Conservation (phyloP, 139 green algal species). For the Limnomonas spitsbergensis region DNA sequence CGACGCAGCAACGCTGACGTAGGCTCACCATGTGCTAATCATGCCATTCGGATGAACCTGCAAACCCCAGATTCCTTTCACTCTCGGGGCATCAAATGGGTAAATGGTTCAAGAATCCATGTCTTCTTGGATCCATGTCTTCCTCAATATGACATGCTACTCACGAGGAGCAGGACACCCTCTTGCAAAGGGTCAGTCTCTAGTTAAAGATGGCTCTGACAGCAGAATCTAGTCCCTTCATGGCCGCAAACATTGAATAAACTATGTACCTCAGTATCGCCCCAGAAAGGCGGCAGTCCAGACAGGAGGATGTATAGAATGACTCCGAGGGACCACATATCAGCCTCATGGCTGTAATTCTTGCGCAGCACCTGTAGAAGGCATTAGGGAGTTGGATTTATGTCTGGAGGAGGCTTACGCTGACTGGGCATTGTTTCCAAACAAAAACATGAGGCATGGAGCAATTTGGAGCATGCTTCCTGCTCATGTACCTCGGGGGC, state of each 20-base stretch:
- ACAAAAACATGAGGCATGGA: background rate
- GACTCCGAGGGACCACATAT: constrained; percentile 89
- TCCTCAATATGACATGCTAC: no score
- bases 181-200: no score
- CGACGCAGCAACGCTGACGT: no score
- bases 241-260: background rate
- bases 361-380: constrained; percentile 57
- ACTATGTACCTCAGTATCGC: constrained; percentile 57
- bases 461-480: background rate
- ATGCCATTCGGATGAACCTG: background rate
- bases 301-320: constrained; percentile 90
- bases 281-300: constrained; percentile 87
- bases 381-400: background rate
- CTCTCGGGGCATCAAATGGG: background rate
- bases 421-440: background rate
- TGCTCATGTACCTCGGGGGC: constrained; percentile 49
- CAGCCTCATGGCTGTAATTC: constrained; percentile 64
- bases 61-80: background rate
- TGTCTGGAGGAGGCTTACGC: background rate
- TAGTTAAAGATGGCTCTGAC: no score
- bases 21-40: background rate
- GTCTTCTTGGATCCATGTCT: no score
- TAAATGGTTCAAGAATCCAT: background rate
- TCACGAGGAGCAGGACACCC: no score
- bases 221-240: no score